Evolutionary conservation across 2,329 filamentous ascomycete genomes (phyloP), one percentile per base, ranked within the genome.

Genomic region (Chrysosporium keratinophilum): DNA sequence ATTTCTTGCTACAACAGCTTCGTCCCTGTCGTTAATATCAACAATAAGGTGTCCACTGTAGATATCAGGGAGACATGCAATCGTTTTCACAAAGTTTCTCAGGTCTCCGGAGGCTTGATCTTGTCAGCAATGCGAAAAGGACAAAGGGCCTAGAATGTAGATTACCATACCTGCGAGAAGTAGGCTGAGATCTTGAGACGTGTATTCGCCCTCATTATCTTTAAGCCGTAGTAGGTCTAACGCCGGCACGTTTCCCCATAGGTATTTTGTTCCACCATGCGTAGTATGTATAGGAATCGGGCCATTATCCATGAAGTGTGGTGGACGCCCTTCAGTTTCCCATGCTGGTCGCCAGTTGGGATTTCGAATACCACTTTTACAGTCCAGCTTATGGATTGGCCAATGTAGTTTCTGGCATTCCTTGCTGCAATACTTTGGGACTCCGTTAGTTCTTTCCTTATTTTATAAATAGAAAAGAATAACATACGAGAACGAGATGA

Each of bases 171-270:
- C 64, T 2, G 70, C 70, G 39, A 71, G 73, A 1, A 72, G 61
- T 0, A 74, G 50, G 0, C 31, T 43, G 1, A 70, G 45, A 19
- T 67, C 56, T 17, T 49, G n/a, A 40, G 50, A 39, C 15, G 54
- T 57, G 45, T 57, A 53, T 5, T 56, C 40, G 0, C 63, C 67
- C 45, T 71, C 65, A 42, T 67, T 66, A 5, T 55, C 47, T 33
- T 63, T 57, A 3, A 72, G 50, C 0, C 65, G 60, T 0, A 75
- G 50, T 0, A 75, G 47, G 56, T 75, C 69, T 1, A 72, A 15
- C 0, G 72, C 70, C 14, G 72, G 71, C 10, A 70, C 54, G 51
- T 72, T 73, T 5, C 70, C 71, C 71, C 70, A 75, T 10, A 74
- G 60, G 54, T 62, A 66, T 47, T 68, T 71, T 5, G 54, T 51